A percentile compares a stretch with the other conserved stretches of the same genome.
Conservation (phyloP, 805 yeast genomes). For the Candida railenensis region DNA sequence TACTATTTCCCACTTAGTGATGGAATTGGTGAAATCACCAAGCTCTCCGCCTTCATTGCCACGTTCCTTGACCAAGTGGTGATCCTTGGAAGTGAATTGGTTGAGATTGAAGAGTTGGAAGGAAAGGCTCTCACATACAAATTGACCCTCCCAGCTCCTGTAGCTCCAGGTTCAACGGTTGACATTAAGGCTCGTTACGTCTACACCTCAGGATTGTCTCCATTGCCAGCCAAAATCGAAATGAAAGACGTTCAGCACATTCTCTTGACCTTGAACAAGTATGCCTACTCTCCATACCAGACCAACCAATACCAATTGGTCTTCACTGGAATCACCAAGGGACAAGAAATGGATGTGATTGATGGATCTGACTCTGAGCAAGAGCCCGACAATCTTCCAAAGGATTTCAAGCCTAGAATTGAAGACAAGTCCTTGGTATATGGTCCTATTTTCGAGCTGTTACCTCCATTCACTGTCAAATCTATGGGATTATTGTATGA, state of each 20-base stretch:
- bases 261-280: conserved; percentile 51
- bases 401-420: conserved; percentile 32
- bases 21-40: conserved; percentile 44
- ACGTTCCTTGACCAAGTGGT: conserved; percentile 25
- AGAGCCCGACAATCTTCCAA: neutral
- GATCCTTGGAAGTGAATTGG: conserved; percentile 15
- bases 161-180: conserved; percentile 59
- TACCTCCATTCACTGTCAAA: conserved; percentile 46
- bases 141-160: conserved; percentile 58
- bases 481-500: conserved; percentile 61
- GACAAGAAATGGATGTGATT: conserved; percentile 41
- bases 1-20: conserved; percentile 58
- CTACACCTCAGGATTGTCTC: conserved; percentile 46
- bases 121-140: conserved; percentile 26
- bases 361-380: neutral
- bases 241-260: conserved; percentile 64
- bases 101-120: conserved; percentile 8
- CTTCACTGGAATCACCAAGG: conserved; percentile 45
- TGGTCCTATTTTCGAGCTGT: conserved; percentile 49
- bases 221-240: conserved; percentile 63
- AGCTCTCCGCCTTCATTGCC: conserved; percentile 46
- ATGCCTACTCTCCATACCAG: conserved; percentile 60
- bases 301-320: conserved; percentile 48
- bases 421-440: conserved; percentile 45
- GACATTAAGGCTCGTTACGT: conserved; percentile 51